Percentiles rank a stretch among this genome's conserved stretches.
These are phyloP conservation scores for Leccinum incarnatum DNA, from an alignment of 768 basidiomycete genomes.

Conservation along the genomic window DNA sequence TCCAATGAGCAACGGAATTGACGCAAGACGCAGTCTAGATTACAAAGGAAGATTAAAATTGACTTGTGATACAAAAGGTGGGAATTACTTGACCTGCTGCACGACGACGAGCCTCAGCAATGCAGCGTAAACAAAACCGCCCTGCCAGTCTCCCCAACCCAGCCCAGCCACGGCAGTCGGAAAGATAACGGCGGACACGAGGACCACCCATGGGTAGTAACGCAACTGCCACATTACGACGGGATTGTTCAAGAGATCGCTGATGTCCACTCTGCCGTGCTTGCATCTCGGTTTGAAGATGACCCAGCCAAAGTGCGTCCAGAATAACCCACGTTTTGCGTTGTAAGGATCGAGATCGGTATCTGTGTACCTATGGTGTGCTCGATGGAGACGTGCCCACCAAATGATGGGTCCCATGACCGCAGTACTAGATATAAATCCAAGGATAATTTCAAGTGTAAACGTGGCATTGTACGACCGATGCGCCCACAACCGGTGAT, in stretches of 20 bases:
- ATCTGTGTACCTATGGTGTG: constrained; percentile 8
- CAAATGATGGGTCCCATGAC: constrained; percentile 1
- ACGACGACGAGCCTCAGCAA: constrained; percentile 1
- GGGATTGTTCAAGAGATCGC: not conserved
- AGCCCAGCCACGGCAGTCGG: constrained; percentile 1
- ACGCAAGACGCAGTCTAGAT: constrained; percentile 1
- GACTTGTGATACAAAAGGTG: not conserved
- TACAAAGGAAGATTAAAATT: not conserved
- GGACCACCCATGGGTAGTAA: constrained; percentile 1
- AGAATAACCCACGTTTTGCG: not conserved
- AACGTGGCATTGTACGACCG: constrained; percentile 1
- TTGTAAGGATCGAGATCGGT: constrained; percentile 8
- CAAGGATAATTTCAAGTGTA: not conserved
- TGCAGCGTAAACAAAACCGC: constrained; percentile 2
- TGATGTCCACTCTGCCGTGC: constrained; percentile 3
- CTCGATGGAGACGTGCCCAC: constrained; percentile 1
- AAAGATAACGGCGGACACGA: not conserved
- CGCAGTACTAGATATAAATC: not conserved
- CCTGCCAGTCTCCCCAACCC: constrained; percentile 8
- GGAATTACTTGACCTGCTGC: not conserved
- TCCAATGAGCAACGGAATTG: constrained; percentile 2
- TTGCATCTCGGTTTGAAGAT: constrained; percentile 4
- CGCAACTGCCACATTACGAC: constrained; percentile 2
- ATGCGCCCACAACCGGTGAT: constrained; percentile 2
- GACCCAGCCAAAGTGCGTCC: not conserved